phyloP scores from a whole-genome alignment of 371 early-diverging fungal genomes.

The Syncephalastrum contaminatum region DNA sequence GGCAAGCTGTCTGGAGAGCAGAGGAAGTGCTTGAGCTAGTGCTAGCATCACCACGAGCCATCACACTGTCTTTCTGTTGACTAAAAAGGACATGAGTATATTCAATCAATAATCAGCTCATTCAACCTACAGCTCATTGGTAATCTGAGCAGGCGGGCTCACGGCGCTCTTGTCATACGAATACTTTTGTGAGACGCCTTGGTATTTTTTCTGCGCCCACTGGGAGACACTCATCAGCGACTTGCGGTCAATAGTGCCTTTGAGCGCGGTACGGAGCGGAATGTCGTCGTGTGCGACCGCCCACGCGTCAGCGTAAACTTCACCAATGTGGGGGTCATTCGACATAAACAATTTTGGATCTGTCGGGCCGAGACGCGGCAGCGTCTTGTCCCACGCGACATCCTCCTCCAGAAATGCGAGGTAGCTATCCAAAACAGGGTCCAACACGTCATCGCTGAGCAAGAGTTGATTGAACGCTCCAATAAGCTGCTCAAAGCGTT shows the following conservation, averaged over 20 bases:
- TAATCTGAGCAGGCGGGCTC: too few relatives aligned
- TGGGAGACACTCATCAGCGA: too few relatives aligned
- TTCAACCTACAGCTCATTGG: too few relatives aligned
- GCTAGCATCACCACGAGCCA: too few relatives aligned
- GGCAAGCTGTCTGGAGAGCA: too few relatives aligned
- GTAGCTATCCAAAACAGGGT: conserved; percentile 12
- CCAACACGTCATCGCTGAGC: neutral
- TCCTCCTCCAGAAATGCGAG: conserved; percentile 14
- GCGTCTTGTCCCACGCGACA: conserved; percentile 18
- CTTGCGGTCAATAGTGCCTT: conserved; percentile 1
- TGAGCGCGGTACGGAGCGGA: conserved; percentile 14
- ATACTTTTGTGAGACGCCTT: too few relatives aligned
- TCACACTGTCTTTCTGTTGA: too few relatives aligned
- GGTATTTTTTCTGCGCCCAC: too few relatives aligned
- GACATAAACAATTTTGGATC: conserved; percentile 1
- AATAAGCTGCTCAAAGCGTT: conserved; percentile 3
- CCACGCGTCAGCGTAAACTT: neutral
- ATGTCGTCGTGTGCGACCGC: conserved; percentile 9
- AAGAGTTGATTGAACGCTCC: neutral
- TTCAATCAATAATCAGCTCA: too few relatives aligned
- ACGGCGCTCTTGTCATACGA: too few relatives aligned
- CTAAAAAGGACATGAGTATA: too few relatives aligned
- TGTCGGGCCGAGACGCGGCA: conserved; percentile 3
- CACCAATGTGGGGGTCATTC: conserved; percentile 4
- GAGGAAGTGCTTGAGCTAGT: too few relatives aligned